phyloP scores from a whole-genome alignment of 176 grass and related monocot species.

The Phoenix dactylifera region DNA sequence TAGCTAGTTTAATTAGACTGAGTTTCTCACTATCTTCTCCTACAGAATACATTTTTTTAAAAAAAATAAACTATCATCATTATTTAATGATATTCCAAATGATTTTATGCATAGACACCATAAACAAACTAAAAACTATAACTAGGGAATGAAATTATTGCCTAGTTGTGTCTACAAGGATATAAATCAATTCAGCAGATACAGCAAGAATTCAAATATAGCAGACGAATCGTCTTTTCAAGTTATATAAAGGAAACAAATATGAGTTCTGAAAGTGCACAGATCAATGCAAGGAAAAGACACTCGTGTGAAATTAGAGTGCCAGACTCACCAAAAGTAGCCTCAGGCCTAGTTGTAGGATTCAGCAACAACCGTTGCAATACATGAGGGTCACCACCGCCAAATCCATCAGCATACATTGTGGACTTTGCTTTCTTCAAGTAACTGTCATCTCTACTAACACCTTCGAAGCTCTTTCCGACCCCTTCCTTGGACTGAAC shows the following conservation, averaged over 20 bases:
- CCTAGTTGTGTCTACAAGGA: too few species aligned
- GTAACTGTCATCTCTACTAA: conserved; percentile 91
- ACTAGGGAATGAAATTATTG: too few species aligned
- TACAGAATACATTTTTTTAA: conserved; percentile 31
- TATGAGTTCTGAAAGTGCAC: background rate
- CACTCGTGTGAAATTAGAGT: background rate
- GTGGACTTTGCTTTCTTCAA: conserved; percentile 61
- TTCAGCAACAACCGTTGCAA: conserved; percentile 15
- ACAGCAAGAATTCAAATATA: too few species aligned
- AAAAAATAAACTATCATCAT: conserved; percentile 7
- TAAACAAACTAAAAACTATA: too few species aligned
- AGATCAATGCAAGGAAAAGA: background rate
- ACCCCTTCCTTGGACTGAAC: conserved; percentile 18
- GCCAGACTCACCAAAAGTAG: conserved; percentile 21
- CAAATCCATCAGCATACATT: conserved; percentile 42
- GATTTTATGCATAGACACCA: too few species aligned
- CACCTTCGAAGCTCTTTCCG: conserved; percentile 23
- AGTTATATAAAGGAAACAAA: too few species aligned
- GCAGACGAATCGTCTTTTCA: too few species aligned
- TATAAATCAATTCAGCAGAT: too few species aligned
- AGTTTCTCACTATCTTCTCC: conserved; percentile 51
- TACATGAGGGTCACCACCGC: conserved; percentile 22
- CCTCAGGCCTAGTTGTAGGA: background rate
- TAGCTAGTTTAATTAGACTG: conserved; percentile 80
- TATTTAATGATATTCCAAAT: too few species aligned